Percentiles rank a stretch among this genome's conserved stretches.
Conservation (phyloP, 2,329 filamentous ascomycete species). For the Juglanconis sp. region DNA sequence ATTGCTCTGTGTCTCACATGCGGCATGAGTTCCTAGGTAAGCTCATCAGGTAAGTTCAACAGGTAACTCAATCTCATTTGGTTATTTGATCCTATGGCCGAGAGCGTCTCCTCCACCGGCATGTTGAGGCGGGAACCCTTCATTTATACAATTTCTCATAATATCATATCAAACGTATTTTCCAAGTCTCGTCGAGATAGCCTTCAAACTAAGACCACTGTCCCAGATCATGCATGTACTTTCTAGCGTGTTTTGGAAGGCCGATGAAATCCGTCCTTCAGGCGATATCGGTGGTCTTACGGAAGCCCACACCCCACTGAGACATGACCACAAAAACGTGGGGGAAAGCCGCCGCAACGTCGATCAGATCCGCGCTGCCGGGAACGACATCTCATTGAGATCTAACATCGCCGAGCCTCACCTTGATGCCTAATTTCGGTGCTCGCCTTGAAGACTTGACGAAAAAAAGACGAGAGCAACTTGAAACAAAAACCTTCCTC, state of each 20-base stretch:
- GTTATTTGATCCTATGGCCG: too few relatives aligned
- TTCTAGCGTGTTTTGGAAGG: neutral
- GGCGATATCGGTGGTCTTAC: neutral
- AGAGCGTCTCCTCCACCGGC: too few relatives aligned
- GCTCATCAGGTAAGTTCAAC: neutral
- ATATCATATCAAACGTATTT: too few relatives aligned
- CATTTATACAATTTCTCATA: too few relatives aligned
- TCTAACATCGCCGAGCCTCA: slow-evolving; percentile 4
- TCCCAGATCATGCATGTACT: neutral
- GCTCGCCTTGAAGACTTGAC: neutral
- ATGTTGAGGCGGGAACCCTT: too few relatives aligned
- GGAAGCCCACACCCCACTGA: neutral
- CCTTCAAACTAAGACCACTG: too few relatives aligned
- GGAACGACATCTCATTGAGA: too few relatives aligned
- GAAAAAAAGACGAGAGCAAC: neutral
- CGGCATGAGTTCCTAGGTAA: neutral
- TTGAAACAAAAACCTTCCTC: too few relatives aligned
- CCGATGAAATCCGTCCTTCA: neutral
- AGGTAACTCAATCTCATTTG: too few relatives aligned
- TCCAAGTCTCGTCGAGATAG: too few relatives aligned
- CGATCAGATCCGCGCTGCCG: too few relatives aligned
- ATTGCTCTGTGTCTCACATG: neutral
- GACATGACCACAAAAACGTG: neutral
- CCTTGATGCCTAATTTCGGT: neutral
- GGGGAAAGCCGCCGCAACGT: neutral